Base-by-base conservation (phyloP, 805 yeast species). In the Wickerhamomyces canadensis region DNA sequence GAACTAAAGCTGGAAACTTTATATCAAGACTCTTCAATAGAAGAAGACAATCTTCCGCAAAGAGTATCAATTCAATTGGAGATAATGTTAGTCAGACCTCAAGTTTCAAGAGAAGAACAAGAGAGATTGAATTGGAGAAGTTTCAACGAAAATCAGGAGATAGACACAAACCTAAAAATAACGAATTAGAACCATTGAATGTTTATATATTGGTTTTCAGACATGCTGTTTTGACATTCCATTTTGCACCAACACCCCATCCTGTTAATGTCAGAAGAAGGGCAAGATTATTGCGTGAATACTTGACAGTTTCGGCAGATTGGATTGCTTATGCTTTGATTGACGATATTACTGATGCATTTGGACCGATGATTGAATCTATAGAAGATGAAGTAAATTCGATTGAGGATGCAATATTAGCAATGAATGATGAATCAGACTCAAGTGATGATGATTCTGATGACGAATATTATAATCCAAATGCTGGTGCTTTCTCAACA, bases 311-410 rank as follows among this genome's bases (percentile, higher is more conserved):
- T 5, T 77, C 91, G 3, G 78, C 97, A 0, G 98, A 93, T 59
- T 93, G 98, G 98, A 82, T 93, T 32, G 91, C 96, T 2, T 93
- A 93, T 62, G 98, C 98, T 0, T 64, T 93, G 45, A 86, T 93
- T 49, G 98, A 93, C 65, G 98, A 93, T 58, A 86, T 93, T 45
- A 91, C 97, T 0, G 98, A 93, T 67, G 95, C 95, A 0, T 93
- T 86, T 67, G 98, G 95, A 1, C 98, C 98, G 3, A 78, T 93
- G 82, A 89, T 93, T 44, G 94, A 86, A 41, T 76, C 91, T 33
- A 89, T 93, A 36, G 98, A 93, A 55, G 87, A 80, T 41, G 98
- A 93, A 52, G 98, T 93, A 17, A 87, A 88, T 56, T 73, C 78
- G n/a, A 93, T 93, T 44, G 98, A 93, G 54, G 96, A 91, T 52